A percentile compares a stretch with the other conserved stretches of the same genome.
Conservation (phyloP, 164 flowering plant genomes). For the Sextonia rubra region DNA sequence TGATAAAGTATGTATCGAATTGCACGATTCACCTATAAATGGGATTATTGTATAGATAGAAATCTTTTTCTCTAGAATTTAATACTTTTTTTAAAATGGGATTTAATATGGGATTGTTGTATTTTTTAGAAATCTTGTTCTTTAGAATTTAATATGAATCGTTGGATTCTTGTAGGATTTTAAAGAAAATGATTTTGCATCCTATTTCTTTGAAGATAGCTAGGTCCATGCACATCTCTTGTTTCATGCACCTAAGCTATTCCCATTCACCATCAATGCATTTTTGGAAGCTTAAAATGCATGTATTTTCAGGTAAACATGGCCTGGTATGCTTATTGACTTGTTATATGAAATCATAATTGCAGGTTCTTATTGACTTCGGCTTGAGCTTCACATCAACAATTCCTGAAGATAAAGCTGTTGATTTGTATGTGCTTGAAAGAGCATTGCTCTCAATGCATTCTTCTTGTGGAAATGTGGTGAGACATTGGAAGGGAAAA, state of each 20-base stretch:
- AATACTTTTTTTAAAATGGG: too few relatives aligned
- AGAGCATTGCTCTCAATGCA: constrained; percentile 95
- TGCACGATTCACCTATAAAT: too few relatives aligned
- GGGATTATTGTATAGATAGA: too few relatives aligned
- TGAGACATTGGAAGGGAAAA: constrained; percentile 15
- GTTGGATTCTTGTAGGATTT: too few relatives aligned
- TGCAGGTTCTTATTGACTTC: constrained; percentile 91
- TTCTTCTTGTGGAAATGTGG: constrained; percentile 96
- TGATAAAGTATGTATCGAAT: too few relatives aligned
- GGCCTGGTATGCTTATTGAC: neutral
- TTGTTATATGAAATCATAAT: neutral
- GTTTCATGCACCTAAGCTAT: neutral
- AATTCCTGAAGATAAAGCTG: constrained; percentile 96
- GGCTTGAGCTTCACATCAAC: constrained; percentile 92
- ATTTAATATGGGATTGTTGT: too few relatives aligned
- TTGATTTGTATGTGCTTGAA: constrained; percentile 92
- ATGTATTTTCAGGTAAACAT: neutral
- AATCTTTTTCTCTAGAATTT: too few relatives aligned
- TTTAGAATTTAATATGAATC: too few relatives aligned
- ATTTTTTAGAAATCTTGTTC: too few relatives aligned
- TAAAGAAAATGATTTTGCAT: too few relatives aligned
- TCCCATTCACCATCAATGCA: neutral
- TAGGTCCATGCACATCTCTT: too few relatives aligned
- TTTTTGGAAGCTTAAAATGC: neutral
- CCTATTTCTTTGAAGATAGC: too few relatives aligned